These are phyloP conservation scores for Thermoascus crustaceus DNA, from an alignment of 2,329 filamentous ascomycete species.

Conservation along the genomic window DNA sequence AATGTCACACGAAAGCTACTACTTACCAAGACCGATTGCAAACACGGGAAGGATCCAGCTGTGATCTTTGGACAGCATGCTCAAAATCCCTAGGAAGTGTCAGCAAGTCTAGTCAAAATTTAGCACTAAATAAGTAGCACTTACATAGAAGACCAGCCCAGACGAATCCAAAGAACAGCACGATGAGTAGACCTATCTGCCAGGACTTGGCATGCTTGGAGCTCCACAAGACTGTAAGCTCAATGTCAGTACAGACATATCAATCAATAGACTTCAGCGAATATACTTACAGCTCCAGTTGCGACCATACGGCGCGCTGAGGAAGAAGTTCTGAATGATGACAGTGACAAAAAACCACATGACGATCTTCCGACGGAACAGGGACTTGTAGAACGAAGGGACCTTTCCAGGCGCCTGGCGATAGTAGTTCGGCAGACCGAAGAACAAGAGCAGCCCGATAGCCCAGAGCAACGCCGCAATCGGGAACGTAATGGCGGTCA, in stretches of 20 bases:
- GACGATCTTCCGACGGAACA: conserved; percentile 56
- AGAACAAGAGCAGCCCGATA: conserved; percentile 47
- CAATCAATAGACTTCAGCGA: not conserved
- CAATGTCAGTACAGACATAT: not conserved
- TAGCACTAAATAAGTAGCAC: not conserved
- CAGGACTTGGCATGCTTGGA: conserved; percentile 49
- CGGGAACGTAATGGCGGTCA: conserved; percentile 49
- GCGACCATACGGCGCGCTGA: conserved; percentile 57
- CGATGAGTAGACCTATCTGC: conserved; percentile 47
- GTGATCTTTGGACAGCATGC: conserved; percentile 50
- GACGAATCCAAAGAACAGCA: conserved; percentile 44
- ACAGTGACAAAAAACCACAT: conserved; percentile 60
- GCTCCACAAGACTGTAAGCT: conserved; percentile 45
- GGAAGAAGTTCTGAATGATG: conserved; percentile 59
- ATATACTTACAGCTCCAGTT: conserved; percentile 51
- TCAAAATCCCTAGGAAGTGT: conserved; percentile 46
- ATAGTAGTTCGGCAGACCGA: conserved; percentile 60
- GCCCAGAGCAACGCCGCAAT: conserved; percentile 51
- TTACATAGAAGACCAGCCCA: conserved; percentile 40
- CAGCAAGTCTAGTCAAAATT: no score
- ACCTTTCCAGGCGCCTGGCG: conserved; percentile 55
- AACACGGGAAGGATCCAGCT: conserved; percentile 61
- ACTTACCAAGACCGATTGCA: conserved; percentile 50
- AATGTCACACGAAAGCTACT: no score
- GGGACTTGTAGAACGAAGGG: conserved; percentile 56